Conservation (phyloP, 176 grass and related monocot genomes). For the Rhynchospora breviuscula region DNA sequence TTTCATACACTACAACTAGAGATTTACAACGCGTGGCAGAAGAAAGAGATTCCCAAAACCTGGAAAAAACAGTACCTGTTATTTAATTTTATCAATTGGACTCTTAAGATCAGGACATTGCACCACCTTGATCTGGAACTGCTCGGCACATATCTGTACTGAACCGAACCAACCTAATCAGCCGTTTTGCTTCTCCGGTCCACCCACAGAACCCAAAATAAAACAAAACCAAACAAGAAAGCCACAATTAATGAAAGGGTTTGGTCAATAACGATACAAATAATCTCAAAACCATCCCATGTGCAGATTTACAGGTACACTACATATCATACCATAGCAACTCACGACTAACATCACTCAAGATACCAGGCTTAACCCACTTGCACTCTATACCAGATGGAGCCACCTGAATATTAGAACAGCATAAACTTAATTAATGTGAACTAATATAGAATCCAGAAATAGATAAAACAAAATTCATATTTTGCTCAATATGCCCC, state of each 20-base stretch:
- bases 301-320: background rate
- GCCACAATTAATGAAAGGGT: background rate
- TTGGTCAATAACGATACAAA: background rate
- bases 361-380: constrained; percentile 32
- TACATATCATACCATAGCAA: constrained; percentile 57
- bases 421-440: background rate
- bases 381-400: constrained; percentile 57
- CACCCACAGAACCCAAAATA: background rate
- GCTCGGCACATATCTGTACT: background rate
- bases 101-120: background rate
- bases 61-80: constrained; percentile 21
- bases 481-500: background rate
- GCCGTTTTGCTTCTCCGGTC: background rate
- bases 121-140: background rate
- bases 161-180: background rate
- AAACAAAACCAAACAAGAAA: background rate
- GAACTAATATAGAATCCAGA: background rate
- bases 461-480: background rate
- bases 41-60: constrained; percentile 79
- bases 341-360: constrained; percentile 42
- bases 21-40: constrained; percentile 80
- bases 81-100: background rate
- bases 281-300: background rate
- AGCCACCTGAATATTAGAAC: constrained; percentile 40
- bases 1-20: constrained; percentile 71